Conservation (phyloP, 345 rosid genomes). For the Pugionium cornutum region DNA sequence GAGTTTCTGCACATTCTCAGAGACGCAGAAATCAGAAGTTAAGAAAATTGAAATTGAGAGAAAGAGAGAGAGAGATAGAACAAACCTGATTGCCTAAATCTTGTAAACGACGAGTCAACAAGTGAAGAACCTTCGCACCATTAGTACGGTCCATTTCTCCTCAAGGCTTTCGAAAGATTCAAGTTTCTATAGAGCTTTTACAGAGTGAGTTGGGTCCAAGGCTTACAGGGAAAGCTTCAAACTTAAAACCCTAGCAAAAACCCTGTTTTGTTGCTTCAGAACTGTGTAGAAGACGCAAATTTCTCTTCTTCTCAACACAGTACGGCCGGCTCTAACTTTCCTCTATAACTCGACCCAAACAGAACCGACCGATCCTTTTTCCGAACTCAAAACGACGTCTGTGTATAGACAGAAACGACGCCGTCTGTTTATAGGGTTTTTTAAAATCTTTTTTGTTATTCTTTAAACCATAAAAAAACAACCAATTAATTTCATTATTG, state of each 20-base stretch:
- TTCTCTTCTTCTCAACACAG: constrained; percentile 34
- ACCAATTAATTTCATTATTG: no score
- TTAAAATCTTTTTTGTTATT: no score
- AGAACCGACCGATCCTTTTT: no score
- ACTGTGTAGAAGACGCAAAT: constrained; percentile 36
- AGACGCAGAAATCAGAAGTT: neutral
- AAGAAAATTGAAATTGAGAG: neutral
- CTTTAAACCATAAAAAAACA: no score
- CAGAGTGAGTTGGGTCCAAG: no score
- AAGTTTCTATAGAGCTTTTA: neutral
- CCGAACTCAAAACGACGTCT: no score
- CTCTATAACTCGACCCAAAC: neutral
- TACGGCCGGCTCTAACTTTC: constrained; percentile 23
- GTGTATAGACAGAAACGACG: no score
- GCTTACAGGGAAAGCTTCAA: neutral
- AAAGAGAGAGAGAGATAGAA: neutral
- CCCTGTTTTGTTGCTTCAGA: constrained; percentile 35
- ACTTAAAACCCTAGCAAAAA: constrained; percentile 45
- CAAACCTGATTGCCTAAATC: constrained; percentile 39
- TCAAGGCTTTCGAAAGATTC: neutral
- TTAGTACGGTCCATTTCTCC: constrained; percentile 58
- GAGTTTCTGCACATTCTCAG: constrained; percentile 44
- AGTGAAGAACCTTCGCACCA: constrained; percentile 62
- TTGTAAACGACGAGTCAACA: constrained; percentile 51
- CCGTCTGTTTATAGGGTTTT: no score